Evolutionary conservation across 148 eudicot species (phyloP).

Genomic region (Mesembryanthemum crystallinum): DNA sequence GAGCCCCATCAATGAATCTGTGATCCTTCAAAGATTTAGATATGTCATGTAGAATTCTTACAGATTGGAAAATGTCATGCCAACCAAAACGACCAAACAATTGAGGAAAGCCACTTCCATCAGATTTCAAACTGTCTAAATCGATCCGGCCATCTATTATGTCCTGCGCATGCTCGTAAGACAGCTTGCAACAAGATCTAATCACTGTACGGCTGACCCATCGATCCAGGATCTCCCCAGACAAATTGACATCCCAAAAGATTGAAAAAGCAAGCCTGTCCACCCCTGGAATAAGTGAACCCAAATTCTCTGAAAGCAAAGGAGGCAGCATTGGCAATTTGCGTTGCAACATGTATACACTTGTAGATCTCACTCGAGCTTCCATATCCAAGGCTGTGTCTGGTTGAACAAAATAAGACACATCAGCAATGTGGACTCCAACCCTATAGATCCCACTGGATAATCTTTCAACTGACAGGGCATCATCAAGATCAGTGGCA

Average conservation of each 20-base stretch:
- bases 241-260: slow-evolving; percentile 64
- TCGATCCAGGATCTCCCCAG: slow-evolving; percentile 65
- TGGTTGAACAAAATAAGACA: slow-evolving; percentile 77
- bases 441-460: slow-evolving; percentile 51
- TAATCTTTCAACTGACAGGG: slow-evolving; percentile 73
- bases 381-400: slow-evolving; percentile 70
- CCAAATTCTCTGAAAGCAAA: slow-evolving; percentile 69
- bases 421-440: slow-evolving; percentile 95
- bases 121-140: slow-evolving; percentile 23
- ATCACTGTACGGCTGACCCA: slow-evolving; percentile 91
- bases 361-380: slow-evolving; percentile 72
- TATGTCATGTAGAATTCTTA: slow-evolving; percentile 52
- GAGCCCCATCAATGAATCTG: slow-evolving; percentile 69
- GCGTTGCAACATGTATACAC: slow-evolving; percentile 57
- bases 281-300: slow-evolving; percentile 83
- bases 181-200: slow-evolving; percentile 86
- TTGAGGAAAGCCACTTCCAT: slow-evolving; percentile 38
- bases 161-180: slow-evolving; percentile 85
- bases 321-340: slow-evolving; percentile 88
- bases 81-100: slow-evolving; percentile 62
- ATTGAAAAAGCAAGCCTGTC: slow-evolving; percentile 89
- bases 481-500: slow-evolving; percentile 96
- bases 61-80: slow-evolving; percentile 57
- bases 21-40: slow-evolving; percentile 57
- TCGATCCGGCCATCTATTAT: slow-evolving; percentile 56